Base-by-base conservation (phyloP, 805 yeast genomes). In the Myxozyma melibiosi region DNA sequence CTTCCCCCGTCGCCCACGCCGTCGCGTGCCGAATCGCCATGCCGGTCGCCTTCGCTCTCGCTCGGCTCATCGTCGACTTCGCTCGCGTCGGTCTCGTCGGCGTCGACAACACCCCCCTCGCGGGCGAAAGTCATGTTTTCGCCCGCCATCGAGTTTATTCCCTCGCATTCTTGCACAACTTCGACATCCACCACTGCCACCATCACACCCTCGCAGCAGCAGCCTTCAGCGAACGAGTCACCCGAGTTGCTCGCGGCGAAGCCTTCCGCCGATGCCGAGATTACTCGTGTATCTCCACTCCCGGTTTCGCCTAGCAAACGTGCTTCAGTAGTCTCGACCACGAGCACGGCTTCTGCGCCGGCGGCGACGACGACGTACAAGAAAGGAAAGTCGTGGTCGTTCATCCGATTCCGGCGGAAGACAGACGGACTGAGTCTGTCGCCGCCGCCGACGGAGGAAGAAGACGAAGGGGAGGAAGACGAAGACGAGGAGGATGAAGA, bases 301-400 rank as follows among this genome's bases (percentile, higher is more conserved):
- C 20, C 16, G 16, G 14, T 14, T n/a, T 39, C 43, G 43, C 42
- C 34, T 28, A 27, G 22, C 42, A 1, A 25, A 34, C 18, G 13
- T 9, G 6, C 20, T 25, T 4, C 50, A 14, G 28, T 30, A 18
- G 16, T 35, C n/a, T n/a, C 22, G 13, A 9, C 14, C 14, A 31
- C 35, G 9, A 9, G 9, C 2, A 20, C 31, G n/a, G 35, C 20
- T n/a, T 2, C 39, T 16, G 48, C 56, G 5, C 34, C 42, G 4
- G 30, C 64, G 30, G 28, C 50, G 2, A 46, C 57, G n/a, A 44
- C 35, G 41, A 48, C 65, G n/a, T 76, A 73, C 61, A 70, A 73
- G 63, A 70, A 73, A 62, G 65, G 72, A 28, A 73, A 70, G 48
- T 74, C 78, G 0, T 75, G 78, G 78, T 74, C 78, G 8, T 59